Base-by-base conservation (phyloP, 208 protist species). In the Porcisia hertigi region DNA sequence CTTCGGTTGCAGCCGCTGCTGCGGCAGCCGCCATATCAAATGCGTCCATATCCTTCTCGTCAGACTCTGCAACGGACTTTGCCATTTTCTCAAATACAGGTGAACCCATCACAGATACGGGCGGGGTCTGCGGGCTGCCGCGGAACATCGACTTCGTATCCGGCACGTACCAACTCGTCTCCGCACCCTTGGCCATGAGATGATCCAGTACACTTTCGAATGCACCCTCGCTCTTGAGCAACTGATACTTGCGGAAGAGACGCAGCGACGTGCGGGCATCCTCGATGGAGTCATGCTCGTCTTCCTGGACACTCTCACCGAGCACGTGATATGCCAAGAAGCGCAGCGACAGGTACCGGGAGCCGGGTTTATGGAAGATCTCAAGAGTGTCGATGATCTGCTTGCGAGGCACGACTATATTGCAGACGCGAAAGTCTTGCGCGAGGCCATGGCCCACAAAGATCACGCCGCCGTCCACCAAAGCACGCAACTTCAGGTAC, bases 351-450 rank as follows among this genome's bases (percentile, higher is more conserved):
- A 99, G 83, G 73, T 98, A 98, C 55, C 94, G 76, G 41, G 88
- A 85, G 54, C 94, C 94, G 16, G 86, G 83, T 75, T 95, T 86
- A 86, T 98, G 92, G 86, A 96, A 99, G 11, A 99, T 81, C 77
- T 98, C 91, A 1, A 99, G 96, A 14, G 98, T 99, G 80, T 99
- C 98, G 73, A 99, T 98, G 86, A 99, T 98, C 79, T 99, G 98
- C 54, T 96, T 86, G 39, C 88, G 84, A 49, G 98, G 98, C 14
- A 99, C 97, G 43, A 89, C 88, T 41, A 99, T 98, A 80, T 99
- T 99, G 86, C 98, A 98, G 59, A 98, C 98, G 41, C 97, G 88
- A 71, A 99, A 99, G 85, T 99, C 98, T 75, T 99, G 96, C 52
- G 91, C 78, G 16, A 99, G 85, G 52, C 98, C 98, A 80, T 99